Evolutionary conservation across 169 alveolate species (phyloP).

Genomic region (Plasmodium gonderi): DNA sequence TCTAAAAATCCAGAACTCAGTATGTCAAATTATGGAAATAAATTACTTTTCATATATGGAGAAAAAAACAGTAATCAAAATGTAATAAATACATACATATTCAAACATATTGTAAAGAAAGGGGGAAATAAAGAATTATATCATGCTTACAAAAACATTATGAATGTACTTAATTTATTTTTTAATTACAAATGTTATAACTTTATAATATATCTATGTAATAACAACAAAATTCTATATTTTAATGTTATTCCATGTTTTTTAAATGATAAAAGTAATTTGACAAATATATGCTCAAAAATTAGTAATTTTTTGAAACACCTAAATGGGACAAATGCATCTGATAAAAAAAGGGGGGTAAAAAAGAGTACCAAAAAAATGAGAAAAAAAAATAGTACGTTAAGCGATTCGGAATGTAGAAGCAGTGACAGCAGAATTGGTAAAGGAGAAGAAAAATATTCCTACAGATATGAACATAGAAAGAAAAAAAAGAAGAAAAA

Average conservation of each 20-base stretch:
- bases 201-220: constrained; percentile 35
- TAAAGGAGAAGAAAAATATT: not conserved
- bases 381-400: not conserved
- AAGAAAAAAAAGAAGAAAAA: not conserved
- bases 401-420: not conserved
- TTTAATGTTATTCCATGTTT: constrained; percentile 45
- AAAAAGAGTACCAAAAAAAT: not conserved
- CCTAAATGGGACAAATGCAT: not conserved
- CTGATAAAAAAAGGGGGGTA: not conserved
- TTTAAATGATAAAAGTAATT: constrained; percentile 15
- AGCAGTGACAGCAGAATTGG: not conserved
- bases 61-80: constrained; percentile 49
- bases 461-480: not conserved
- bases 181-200: constrained; percentile 42
- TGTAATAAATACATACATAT: constrained; percentile 27
- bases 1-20: not conserved
- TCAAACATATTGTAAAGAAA: constrained; percentile 52
- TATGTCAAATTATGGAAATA: constrained; percentile 2
- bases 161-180: constrained; percentile 62
- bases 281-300: constrained; percentile 70
- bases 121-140: constrained; percentile 11
- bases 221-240: constrained; percentile 12
- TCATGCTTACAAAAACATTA: constrained; percentile 46
- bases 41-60: constrained; percentile 58
- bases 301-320: not conserved